Percentiles rank a stretch among this genome's conserved stretches.
Conservation (phyloP, 2,329 filamentous ascomycete species). For the Ophiostoma sp. region DNA sequence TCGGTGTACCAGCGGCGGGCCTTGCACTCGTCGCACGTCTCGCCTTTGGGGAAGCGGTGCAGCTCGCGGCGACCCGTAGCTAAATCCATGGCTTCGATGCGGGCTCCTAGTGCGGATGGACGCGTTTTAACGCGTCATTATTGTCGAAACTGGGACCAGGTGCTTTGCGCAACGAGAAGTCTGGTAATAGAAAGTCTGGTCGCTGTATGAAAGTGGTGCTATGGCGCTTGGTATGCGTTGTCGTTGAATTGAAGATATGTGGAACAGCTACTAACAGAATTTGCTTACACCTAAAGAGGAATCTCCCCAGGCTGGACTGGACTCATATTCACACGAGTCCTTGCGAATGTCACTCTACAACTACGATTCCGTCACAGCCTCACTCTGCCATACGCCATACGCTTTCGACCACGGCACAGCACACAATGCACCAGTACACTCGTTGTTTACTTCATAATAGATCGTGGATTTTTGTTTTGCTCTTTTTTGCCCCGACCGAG, state of each 20-base stretch:
- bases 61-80: slow-evolving; percentile 37
- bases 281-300: slow-evolving; percentile 20
- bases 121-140: background rate
- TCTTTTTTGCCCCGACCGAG: background rate
- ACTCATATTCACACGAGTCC: background rate
- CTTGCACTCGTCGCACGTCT: slow-evolving; percentile 60
- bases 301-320: background rate
- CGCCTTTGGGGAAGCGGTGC: slow-evolving; percentile 47
- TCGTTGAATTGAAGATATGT: slow-evolving; percentile 12
- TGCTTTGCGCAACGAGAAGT: too few species aligned
- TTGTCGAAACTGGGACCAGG: too few species aligned
- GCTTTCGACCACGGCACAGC: too few species aligned
- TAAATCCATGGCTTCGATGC: slow-evolving; percentile 35
- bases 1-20: slow-evolving; percentile 66
- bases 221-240: too few species aligned
- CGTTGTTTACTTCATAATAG: background rate
- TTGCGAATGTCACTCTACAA: too few species aligned
- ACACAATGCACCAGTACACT: too few species aligned
- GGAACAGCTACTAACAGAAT: slow-evolving; percentile 17
- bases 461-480: background rate
- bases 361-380: too few species aligned
- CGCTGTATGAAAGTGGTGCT: too few species aligned
- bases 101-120: too few species aligned
- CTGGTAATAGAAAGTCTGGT: too few species aligned
- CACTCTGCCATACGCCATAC: background rate